Evolutionary conservation across 1,139 yeast genomes (phyloP), one percentile per base, ranked within the genome.

Genomic region (Wickerhamomyces sp.): DNA sequence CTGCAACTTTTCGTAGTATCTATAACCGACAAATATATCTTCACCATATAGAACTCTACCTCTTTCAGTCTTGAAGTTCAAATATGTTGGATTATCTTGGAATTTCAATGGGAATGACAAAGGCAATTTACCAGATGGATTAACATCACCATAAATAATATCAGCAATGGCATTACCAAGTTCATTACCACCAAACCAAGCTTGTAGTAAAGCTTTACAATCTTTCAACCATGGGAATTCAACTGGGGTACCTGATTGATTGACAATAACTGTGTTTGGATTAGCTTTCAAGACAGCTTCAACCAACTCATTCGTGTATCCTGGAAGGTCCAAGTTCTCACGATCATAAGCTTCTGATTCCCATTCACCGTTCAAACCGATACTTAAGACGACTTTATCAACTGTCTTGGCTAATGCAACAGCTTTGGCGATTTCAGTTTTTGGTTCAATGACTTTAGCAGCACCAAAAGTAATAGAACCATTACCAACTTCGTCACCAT

Each of bases 171-270:
- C 75, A 57, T 75, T 60, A 57, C 78, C 80, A 45, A 69, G 56
- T 53, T 74, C 78, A 51, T 64, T 67, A 46, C 78, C 78, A 50
- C 75, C 74, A 52, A 68, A 73, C 69, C 72, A 69, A 18, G 73
- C 79, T 46, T 80, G 84, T 7, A 79, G 62, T 37, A 79, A 55
- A 6, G 76, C 76, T 45, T 68, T 69, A 14, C 72, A 76, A 27
- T 72, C 60, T 34, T 69, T 61, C 10, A 67, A 59, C 83, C 84
- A 79, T 31, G 83, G 81, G 71, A 81, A 67, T 33, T 75, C 67
- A 29, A 79, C 83, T 1, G 87, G 85, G 10, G 83, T 71, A 44
- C 86, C 86, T 2, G 81, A 71, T 59, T 79, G 84, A 61, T 77
- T 73, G 26, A 79, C 81, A 39, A 79, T 66, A 23, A 78, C 72